Evolutionary conservation across 331 rosid species (phyloP), one percentile per base, ranked within the genome.

Genomic region (Acacia concinna): DNA sequence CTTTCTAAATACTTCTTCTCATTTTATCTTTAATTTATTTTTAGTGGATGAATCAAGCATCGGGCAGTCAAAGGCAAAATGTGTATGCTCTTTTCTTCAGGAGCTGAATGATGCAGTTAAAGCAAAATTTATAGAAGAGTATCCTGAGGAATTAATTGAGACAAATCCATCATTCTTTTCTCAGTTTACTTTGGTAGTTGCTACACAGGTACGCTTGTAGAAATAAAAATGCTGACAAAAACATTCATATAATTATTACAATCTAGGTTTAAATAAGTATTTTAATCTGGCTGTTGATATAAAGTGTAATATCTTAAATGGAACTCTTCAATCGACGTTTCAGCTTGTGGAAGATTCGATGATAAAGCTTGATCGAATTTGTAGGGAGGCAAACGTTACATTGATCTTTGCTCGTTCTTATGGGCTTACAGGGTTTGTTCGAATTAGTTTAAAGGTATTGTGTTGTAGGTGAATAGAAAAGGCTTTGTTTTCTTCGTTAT

Each of bases 41-140:
- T 41, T 76, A 96, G 99, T 96, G 78, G 99, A 96, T 70, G 92
- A 93, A 56, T 84, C 94, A 37, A 80, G 92, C 81, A 79, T 96
- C 52, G 99, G 99, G 77, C 92, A 93, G 79, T 91, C 99, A 4
- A 96, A 90, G 89, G 99, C 98, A 30, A 93, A 93, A 82, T 86
- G 93, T 82, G 99, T 88, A 11, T 91, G 97, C 78, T 90, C 97
- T 66, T 96, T 93, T 89, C 97, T 96, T 81, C 98, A 96, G 81
- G 99, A 96, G 90, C 87, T 96, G 35, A 96, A 96, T 78, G 99
- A 96, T 84, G 94, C 98, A 65, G 99, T 96, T 71, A 96, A 91
- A 82, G 97, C 98, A 41, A 93, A 91, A 87, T 96, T 85, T 84
- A 93, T 96, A 20, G 99, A 96, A 78, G 99, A 96, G 87, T 77